A percentile compares a stretch with the other conserved stretches of the same genome.
Conservation (phyloP, 495 filamentous ascomycete genomes). For the Penicillium pancosmium region DNA sequence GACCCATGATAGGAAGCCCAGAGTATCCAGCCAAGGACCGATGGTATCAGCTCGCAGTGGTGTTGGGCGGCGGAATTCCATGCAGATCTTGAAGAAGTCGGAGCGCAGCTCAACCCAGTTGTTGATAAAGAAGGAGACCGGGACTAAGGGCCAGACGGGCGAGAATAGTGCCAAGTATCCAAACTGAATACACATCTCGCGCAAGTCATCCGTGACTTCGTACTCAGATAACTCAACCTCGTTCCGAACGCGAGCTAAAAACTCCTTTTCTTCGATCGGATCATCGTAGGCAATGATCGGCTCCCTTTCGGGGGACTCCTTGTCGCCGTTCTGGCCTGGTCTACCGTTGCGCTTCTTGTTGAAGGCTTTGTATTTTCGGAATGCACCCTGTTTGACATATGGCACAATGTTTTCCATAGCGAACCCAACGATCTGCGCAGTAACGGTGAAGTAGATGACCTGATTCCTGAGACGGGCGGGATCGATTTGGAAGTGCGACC, state of each 20-base stretch:
- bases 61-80: slow-evolving; percentile 84
- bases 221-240: slow-evolving; percentile 87
- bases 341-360: slow-evolving; percentile 36
- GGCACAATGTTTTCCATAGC: slow-evolving; percentile 86
- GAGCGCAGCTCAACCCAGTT: slow-evolving; percentile 96
- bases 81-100: slow-evolving; percentile 92
- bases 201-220: slow-evolving; percentile 82
- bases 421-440: slow-evolving; percentile 88
- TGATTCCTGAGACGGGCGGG: slow-evolving; percentile 84
- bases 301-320: slow-evolving; percentile 30
- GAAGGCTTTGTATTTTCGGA: slow-evolving; percentile 71
- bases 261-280: slow-evolving; percentile 70
- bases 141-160: slow-evolving; percentile 87
- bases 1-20: slow-evolving; percentile 89
- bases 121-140: slow-evolving; percentile 87
- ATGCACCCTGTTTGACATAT: slow-evolving; percentile 72
- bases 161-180: slow-evolving; percentile 95
- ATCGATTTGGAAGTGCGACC: slow-evolving; percentile 76
- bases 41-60: slow-evolving; percentile 90
- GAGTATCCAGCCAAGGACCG: slow-evolving; percentile 87
- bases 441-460: slow-evolving; percentile 96
- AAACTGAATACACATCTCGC: slow-evolving; percentile 96
- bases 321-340: slow-evolving; percentile 27
- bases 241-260: slow-evolving; percentile 77
- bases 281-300: slow-evolving; percentile 44